Percentiles rank a stretch among this genome's conserved stretches.
These are phyloP conservation scores for Talinum fruticosum DNA, from an alignment of 148 eudicot species.

Conservation along the genomic window DNA sequence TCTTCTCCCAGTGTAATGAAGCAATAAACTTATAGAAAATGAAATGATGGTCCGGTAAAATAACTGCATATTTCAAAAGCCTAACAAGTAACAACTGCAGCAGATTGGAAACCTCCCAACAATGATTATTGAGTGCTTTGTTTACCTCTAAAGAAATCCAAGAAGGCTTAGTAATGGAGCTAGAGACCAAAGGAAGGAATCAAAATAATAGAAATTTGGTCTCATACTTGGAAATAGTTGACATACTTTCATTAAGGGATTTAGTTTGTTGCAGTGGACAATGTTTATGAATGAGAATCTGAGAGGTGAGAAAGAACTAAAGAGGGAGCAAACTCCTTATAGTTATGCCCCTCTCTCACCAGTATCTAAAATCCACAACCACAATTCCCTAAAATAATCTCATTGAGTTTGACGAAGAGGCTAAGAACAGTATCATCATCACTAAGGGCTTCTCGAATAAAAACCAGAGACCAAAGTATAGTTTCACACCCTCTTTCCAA, in stretches of 20 bases:
- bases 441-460: too few species aligned
- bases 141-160: background rate
- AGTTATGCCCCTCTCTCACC: background rate
- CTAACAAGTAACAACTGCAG: background rate
- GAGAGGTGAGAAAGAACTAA: too few species aligned
- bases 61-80: background rate
- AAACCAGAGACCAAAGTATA: too few species aligned
- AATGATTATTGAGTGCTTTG: background rate
- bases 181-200: background rate
- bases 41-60: background rate
- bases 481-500: too few species aligned
- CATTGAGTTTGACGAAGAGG: too few species aligned
- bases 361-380: background rate
- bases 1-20: background rate
- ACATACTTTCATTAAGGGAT: too few species aligned
- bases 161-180: background rate
- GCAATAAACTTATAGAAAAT: background rate
- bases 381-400: background rate
- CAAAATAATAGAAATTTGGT: too few species aligned
- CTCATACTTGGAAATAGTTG: background rate
- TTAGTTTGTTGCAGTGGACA: too few species aligned
- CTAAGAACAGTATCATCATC: too few species aligned
- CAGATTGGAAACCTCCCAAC: background rate
- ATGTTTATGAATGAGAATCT: too few species aligned
- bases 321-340: background rate